Conservation (phyloP, 495 filamentous ascomycete genomes). For the Acidiella bohemica region DNA sequence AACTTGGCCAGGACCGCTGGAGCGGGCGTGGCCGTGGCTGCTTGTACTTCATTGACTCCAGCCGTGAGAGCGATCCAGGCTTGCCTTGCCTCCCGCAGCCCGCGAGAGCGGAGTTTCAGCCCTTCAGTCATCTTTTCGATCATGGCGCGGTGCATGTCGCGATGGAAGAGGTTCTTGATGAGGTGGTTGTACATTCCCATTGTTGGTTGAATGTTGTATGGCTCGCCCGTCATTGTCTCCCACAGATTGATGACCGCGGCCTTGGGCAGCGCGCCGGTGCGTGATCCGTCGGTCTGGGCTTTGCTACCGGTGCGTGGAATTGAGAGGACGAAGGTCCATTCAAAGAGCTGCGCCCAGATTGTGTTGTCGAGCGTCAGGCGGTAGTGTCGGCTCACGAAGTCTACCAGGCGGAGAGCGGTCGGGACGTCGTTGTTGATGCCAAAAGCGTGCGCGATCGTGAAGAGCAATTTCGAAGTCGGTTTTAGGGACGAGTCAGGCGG, state of each 20-base stretch:
- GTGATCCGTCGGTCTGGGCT: constrained; percentile 14
- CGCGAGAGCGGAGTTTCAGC: constrained; percentile 1
- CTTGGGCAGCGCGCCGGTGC: constrained; percentile 29
- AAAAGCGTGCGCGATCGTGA: constrained; percentile 44
- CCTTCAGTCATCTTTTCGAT: constrained; percentile 9
- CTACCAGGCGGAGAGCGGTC: constrained; percentile 39
- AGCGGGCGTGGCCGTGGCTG: not conserved
- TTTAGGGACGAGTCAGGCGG: constrained; percentile 37
- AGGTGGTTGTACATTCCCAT: constrained; percentile 40
- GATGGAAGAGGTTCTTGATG: constrained; percentile 31
- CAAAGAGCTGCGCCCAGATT: constrained; percentile 46
- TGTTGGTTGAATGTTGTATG: constrained; percentile 43
- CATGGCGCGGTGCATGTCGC: constrained; percentile 1
- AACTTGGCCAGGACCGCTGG: not conserved
- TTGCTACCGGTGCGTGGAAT: constrained; percentile 18
- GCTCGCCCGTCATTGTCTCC: constrained; percentile 41
- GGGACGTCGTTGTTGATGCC: constrained; percentile 44
- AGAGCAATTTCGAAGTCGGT: constrained; percentile 41
- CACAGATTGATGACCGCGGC: constrained; percentile 36
- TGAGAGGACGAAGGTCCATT: constrained; percentile 45
- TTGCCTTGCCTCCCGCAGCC: not conserved
- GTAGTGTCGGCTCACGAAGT: constrained; percentile 45
- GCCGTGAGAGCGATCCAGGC: not conserved
- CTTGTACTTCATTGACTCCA: not conserved
- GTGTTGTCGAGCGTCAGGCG: constrained; percentile 34